Evolutionary conservation across 495 filamentous ascomycete species (phyloP).

Genomic region (Hypoxylon subgilvum): DNA sequence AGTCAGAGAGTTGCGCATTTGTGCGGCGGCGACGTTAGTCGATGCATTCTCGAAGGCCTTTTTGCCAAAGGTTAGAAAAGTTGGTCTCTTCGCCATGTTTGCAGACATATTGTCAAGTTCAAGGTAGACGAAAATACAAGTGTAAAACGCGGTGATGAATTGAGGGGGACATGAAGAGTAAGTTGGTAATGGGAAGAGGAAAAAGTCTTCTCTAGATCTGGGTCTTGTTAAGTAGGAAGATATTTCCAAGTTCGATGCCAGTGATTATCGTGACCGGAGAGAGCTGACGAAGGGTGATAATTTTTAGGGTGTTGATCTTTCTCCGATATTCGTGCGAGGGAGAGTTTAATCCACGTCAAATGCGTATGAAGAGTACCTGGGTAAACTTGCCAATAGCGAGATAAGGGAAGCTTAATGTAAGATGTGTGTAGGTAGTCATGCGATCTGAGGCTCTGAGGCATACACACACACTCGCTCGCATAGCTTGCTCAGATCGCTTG

Average conservation of each 20-base stretch:
- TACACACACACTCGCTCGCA: too few relatives aligned
- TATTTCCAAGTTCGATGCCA: neutral
- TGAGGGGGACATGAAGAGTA: too few relatives aligned
- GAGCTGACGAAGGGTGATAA: neutral
- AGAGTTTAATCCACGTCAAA: neutral
- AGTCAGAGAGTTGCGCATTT: conserved; percentile 98
- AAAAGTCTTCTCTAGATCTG: too few relatives aligned
- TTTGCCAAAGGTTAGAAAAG: conserved; percentile 6
- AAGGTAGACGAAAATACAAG: too few relatives aligned
- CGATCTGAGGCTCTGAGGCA: conserved; percentile 17
- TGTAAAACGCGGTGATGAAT: too few relatives aligned
- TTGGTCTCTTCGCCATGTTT: conserved; percentile 1
- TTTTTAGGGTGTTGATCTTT: conserved; percentile 4
- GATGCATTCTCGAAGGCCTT: conserved; percentile 99
- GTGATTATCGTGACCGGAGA: neutral
- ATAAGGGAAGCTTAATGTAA: conserved; percentile 12
- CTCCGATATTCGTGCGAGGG: neutral
- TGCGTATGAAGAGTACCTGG: neutral
- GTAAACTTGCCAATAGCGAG: conserved; percentile 6
- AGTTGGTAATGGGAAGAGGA: neutral
- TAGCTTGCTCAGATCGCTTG: too few relatives aligned
- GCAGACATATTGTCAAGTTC: too few relatives aligned
- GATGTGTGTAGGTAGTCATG: too few relatives aligned
- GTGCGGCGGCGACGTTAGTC: conserved; percentile 93
- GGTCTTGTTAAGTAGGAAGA: neutral